These are phyloP conservation scores for Apiosordaria backusii DNA, from an alignment of 495 filamentous ascomycete species.

Conservation along the genomic window DNA sequence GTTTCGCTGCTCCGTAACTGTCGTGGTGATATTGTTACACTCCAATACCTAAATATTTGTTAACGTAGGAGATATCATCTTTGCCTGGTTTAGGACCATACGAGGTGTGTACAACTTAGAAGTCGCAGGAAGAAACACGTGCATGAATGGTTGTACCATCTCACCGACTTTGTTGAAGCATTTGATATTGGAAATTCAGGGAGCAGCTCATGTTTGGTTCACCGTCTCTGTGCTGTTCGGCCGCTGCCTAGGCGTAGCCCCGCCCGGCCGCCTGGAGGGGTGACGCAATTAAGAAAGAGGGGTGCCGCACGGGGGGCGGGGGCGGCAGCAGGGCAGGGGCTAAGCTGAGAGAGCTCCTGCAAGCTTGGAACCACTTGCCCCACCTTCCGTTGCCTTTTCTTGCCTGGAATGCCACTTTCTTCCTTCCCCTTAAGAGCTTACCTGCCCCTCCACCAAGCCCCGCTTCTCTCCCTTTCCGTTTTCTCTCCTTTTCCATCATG, in stretches of 20 bases:
- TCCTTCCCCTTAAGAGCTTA: constrained; percentile 9
- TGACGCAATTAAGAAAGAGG: neutral
- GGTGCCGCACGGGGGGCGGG: neutral
- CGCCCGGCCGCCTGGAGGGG: neutral
- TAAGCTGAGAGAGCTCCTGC: neutral
- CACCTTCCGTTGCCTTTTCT: neutral
- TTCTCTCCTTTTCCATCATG: constrained; percentile 7
- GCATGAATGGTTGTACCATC: neutral
- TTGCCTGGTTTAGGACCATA: too few relatives aligned
- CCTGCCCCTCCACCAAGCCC: constrained; percentile 4
- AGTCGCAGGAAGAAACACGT: neutral
- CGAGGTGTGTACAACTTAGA: too few relatives aligned
- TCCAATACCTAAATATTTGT: too few relatives aligned
- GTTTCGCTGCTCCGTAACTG: too few relatives aligned
- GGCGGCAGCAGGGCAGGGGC: neutral
- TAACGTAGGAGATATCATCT: too few relatives aligned
- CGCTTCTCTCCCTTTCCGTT: too few relatives aligned
- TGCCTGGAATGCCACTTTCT: neutral
- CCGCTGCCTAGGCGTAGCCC: neutral
- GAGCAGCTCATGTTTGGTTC: neutral
- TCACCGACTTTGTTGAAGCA: neutral
- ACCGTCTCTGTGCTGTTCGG: neutral
- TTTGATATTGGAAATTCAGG: too few relatives aligned
- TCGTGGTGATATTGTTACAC: too few relatives aligned
- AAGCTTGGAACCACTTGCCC: neutral